Base-by-base conservation (phyloP, 768 basidiomycete genomes). In the Mycena chlorophos region DNA sequence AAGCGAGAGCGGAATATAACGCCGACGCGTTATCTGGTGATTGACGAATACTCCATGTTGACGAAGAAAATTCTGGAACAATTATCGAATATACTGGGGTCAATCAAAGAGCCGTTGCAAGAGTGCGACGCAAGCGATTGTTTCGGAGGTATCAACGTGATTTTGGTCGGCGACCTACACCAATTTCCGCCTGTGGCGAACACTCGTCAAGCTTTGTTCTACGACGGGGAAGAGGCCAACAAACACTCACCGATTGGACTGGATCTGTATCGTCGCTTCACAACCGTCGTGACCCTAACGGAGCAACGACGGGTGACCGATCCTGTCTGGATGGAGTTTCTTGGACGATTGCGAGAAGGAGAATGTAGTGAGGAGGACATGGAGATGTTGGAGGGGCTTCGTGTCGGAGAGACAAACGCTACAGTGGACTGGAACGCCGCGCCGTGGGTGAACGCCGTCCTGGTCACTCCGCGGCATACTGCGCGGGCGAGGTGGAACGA, bases 401-500 rank as follows among this genome's bases (percentile, higher is more conserved):
- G 8, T 8, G 8, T 34, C 31, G 31, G 17, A 8, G 17, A 17
- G 8, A 8, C 31, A 34, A 8, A 8, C 8, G 8, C 31, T 34
- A 17, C 31, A 8, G 31, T 34, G 31, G 31, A 34, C 17, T 34
- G 31, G 31, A 8, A 8, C 31, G 4, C 42, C 1, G 4, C 25
- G 0, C 69, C 69, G 10, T 79, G 77, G 78, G 55, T 55, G 0
- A 52, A 72, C 0, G 71, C 73, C 0, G 48, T 69, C 0, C 64
- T 79, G 0, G 68, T 79, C 0, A 78, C 75, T 0, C 70, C 78
- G 2, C 42, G 75, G 4, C 73, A 79, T 50, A 53, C 60, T 0
- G 74, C 75, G 0, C 58, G 76, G 3, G 50, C 49, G 5, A 49
- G 54, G 4, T 78, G 78, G 78, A 80, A 80, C 52, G 31, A 64